phyloP scores from a whole-genome alignment of 768 basidiomycete species.

The Xerocomellus amylosporus region DNA sequence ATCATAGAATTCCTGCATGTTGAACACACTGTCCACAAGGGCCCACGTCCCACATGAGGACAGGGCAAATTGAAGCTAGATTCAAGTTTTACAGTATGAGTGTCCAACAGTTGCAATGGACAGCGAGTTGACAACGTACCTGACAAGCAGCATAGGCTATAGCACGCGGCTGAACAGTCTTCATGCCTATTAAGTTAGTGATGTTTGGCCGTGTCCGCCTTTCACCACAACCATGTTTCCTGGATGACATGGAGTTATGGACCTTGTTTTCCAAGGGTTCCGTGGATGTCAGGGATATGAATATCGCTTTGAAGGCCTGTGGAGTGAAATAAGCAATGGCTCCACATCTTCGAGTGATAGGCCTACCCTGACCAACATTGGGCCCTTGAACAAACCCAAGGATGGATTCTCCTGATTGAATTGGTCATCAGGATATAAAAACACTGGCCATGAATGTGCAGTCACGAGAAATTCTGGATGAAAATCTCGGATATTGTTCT shows the following conservation, averaged over 20 bases:
- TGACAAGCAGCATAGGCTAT: not conserved
- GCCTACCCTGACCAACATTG: not conserved
- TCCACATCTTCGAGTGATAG: no score
- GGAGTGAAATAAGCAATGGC: not conserved
- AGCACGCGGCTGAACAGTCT: not conserved
- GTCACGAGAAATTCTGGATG: not conserved
- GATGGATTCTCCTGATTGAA: not conserved
- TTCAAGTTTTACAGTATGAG: no score
- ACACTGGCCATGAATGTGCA: not conserved
- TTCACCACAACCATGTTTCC: not conserved
- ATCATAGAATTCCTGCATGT: no score
- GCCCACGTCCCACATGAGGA: no score
- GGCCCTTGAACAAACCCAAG: not conserved
- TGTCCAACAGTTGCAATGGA: no score
- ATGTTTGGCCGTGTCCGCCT: not conserved
- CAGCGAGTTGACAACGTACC: no score
- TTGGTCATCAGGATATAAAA: not conserved
- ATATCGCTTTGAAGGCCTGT: not conserved
- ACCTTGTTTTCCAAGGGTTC: not conserved
- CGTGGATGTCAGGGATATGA: not conserved
- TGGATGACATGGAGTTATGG: not conserved
- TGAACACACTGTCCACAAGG: no score
- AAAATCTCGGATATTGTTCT: not conserved
- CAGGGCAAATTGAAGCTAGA: no score
- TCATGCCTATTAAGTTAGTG: not conserved